Evolutionary conservation across 2,329 filamentous ascomycete genomes (phyloP), one percentile per base, ranked within the genome.

Genomic region (Diaporthe sp.): DNA sequence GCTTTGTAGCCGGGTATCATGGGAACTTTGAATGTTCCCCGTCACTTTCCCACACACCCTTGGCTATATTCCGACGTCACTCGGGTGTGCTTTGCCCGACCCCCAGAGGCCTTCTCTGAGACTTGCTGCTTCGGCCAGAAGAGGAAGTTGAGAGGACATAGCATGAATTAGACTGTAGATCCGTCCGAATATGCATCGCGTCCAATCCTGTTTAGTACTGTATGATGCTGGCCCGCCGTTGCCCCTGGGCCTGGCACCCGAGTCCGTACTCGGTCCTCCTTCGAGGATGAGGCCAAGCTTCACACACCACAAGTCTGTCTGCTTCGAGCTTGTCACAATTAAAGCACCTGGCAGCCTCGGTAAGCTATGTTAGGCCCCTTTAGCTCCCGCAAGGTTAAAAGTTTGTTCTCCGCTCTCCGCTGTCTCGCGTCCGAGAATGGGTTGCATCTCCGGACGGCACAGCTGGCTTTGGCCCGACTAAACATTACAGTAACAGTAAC

Each of bases 61-160:
- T 68, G 62, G 42, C 44, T 68, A 68, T 68, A 68, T 17, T 68
- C 62, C 62, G 62, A 68, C 62, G 44, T 68, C 62, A 68, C 44
- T 51, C 62, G 62, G 62, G 19, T 51, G 44, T 68, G 22, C 44
- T 10, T 34, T 31, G 61, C 61, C 61, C 58, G 60, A 42, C 28
- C 19, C 4, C 25, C 28, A n/a, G 44, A 31, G 22, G 44, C 62
- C 62, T 68, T 13, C 46, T 68, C 46, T 2, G 25, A 8, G 6
- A 51, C 44, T 17, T 51, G 44, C 42, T 34, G 37, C 42, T 46
- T n/a, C 39, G 42, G 28, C 61, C 61, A 34, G 25, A 49, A 67
- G 15, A 49, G 62, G 62, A 51, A 68, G 9, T n/a, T n/a, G 28
- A 39, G 22, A 9, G 2, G 17, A 10, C 34, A 19, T 10, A 25